Evolutionary conservation across 768 basidiomycete genomes (phyloP), one percentile per base, ranked within the genome.

Genomic region (Leucosporidium creatinivorum): DNA sequence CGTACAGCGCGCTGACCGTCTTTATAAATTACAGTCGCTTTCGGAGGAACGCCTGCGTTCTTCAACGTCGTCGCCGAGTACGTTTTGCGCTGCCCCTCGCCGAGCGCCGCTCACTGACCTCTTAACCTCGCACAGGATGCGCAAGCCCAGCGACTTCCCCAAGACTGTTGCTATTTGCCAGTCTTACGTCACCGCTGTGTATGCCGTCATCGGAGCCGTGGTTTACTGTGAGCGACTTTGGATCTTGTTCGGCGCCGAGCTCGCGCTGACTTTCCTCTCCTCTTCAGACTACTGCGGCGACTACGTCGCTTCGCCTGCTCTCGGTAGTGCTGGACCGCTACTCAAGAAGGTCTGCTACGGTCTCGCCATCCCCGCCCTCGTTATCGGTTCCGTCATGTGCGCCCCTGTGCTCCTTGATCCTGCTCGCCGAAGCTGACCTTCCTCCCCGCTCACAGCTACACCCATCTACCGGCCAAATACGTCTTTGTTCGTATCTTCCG

Each of bases 401-500:
- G 33, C 33, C 12, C 6, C 33, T 12, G 33, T 12, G 5, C 12
- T 36, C 33, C 6, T 12, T 36, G n/a, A n/a, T n/a, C n/a, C n/a
- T n/a, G n/a, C n/a, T n/a, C n/a, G n/a, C n/a, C n/a, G n/a, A n/a
- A n/a, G n/a, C n/a, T n/a, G n/a, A n/a, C n/a, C n/a, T n/a, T n/a
- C n/a, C n/a, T n/a, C n/a, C n/a, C n/a, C n/a, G n/a, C n/a, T n/a
- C n/a, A 21, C 33, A 28, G 52, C 61, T 28, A 23, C 30, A 28
- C 47, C 50, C 66, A n/a, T 60, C 63, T 51, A 12, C 25, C 59
- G 10, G 73, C 74, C 48, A 77, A 77, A 66, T 68, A 68, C 65
- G 69, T 75, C 67, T 75, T 77, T 54, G 75, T 77, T 54, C 58
- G 76, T 19, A n/a, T 75, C 3, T 58, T 77, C 3, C 70, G 73